A percentile compares a stretch with the other conserved stretches of the same genome.
Evolutionary conservation across 2,329 filamentous ascomycete genomes (phyloP).

Genomic region (Penicillium palitans): DNA sequence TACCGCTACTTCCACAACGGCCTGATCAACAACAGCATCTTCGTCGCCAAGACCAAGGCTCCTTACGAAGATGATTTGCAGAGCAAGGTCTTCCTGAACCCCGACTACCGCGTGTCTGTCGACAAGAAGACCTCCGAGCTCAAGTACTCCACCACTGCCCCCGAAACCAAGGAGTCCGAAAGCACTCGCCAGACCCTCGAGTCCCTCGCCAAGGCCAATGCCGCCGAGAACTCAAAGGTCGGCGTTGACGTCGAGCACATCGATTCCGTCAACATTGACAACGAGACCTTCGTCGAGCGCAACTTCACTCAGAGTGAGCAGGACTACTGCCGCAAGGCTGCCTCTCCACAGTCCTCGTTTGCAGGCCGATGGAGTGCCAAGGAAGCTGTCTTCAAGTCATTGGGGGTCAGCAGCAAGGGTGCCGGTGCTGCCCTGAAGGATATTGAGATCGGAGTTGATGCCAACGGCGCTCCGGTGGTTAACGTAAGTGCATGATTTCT

Average conservation of each 20-base stretch:
- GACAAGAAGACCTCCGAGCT: constrained; percentile 86
- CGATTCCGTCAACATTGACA: constrained; percentile 82
- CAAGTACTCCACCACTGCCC: constrained; percentile 68
- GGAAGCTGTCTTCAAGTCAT: constrained; percentile 96
- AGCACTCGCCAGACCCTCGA: constrained; percentile 75
- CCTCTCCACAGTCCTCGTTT: constrained; percentile 84
- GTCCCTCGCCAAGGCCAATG: constrained; percentile 67
- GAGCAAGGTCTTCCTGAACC: constrained; percentile 87
- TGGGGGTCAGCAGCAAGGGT: constrained; percentile 82
- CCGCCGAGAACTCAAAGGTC: constrained; percentile 69
- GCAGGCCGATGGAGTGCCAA: constrained; percentile 96
- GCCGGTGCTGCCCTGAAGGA: constrained; percentile 88
- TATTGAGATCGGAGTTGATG: constrained; percentile 85
- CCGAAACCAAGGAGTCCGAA: constrained; percentile 61
- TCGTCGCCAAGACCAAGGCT: constrained; percentile 88
- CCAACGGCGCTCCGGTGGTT: constrained; percentile 79
- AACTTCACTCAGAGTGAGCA: constrained; percentile 90
- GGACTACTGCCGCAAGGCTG: constrained; percentile 77
- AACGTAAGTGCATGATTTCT: constrained; percentile 61
- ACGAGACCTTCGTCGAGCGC: constrained; percentile 88
- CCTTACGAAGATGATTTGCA: constrained; percentile 90
- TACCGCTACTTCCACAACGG: constrained; percentile 99
- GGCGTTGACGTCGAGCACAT: constrained; percentile 95
- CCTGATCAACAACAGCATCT: constrained; percentile 95
- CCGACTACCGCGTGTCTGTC: constrained; percentile 76